A percentile compares a stretch with the other conserved stretches of the same genome.
Evolutionary conservation across 306 rosid species (phyloP).

Genomic region (Cyclanthera cordifolia): DNA sequence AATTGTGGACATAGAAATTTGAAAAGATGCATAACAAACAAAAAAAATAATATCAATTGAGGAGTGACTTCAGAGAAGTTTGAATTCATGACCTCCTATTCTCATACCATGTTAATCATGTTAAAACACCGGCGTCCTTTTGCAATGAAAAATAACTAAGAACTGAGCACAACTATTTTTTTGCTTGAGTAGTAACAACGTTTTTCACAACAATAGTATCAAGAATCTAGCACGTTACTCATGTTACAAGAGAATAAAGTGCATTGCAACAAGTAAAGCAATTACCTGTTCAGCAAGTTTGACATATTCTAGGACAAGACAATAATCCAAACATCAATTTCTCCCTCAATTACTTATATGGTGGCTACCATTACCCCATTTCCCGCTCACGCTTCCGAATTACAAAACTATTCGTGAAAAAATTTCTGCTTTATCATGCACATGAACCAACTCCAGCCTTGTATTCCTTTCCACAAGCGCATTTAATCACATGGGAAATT

Average conservation of each 20-base stretch:
- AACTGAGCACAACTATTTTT: not conserved
- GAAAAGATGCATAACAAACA: too few relatives aligned
- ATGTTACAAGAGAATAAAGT: not conserved
- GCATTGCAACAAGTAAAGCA: not conserved
- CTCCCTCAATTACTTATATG: not conserved
- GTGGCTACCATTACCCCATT: not conserved
- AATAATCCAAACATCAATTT: not conserved
- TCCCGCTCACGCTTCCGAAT: not conserved
- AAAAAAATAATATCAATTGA: too few relatives aligned
- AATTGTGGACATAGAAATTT: too few relatives aligned
- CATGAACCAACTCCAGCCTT: conserved; percentile 31
- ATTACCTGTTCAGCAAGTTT: not conserved
- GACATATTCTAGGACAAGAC: conserved; percentile 4
- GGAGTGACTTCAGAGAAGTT: too few relatives aligned
- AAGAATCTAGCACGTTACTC: not conserved
- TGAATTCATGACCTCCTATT: too few relatives aligned
- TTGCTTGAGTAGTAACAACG: not conserved
- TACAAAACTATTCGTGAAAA: not conserved
- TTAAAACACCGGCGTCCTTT: not conserved
- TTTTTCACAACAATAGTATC: not conserved
- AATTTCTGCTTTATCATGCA: conserved; percentile 17
- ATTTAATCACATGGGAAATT: conserved; percentile 47
- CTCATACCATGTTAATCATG: too few relatives aligned
- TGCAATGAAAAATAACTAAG: not conserved
- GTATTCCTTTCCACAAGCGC: conserved; percentile 74